Conservation (phyloP, 345 rosid species). For the Melastoma malabathricum region DNA sequence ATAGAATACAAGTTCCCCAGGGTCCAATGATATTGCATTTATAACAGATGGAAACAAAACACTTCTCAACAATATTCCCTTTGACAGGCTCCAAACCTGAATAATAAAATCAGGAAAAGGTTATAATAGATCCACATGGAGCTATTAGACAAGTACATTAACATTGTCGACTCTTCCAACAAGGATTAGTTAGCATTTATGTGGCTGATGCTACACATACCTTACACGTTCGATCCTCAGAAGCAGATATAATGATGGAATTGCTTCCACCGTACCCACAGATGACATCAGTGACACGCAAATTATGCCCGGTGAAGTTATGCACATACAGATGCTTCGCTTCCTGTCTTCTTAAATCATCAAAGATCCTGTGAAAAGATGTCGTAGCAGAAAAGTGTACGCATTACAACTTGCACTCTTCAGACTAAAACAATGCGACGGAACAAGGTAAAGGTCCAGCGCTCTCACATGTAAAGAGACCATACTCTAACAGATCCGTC, state of each 20-base stretch:
- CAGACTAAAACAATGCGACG: background rate
- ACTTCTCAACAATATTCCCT: constrained; percentile 45
- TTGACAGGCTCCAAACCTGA: constrained; percentile 78
- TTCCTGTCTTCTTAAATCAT: constrained; percentile 38
- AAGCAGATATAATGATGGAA: constrained; percentile 67
- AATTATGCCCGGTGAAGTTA: constrained; percentile 43
- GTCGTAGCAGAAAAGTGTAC: too few relatives aligned
- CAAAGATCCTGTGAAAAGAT: constrained; percentile 42
- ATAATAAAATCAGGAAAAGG: background rate
- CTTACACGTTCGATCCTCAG: constrained; percentile 82
- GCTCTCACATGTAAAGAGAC: constrained; percentile 53
- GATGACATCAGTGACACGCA: constrained; percentile 51
- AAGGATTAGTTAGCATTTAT: too few relatives aligned
- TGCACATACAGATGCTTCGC: constrained; percentile 42
- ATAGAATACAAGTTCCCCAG: constrained; percentile 70
- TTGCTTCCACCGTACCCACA: constrained; percentile 56
- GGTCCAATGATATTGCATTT: constrained; percentile 67
- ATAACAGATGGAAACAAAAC: constrained; percentile 59
- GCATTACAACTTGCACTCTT: background rate
- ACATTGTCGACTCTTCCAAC: background rate
- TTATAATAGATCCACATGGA: background rate
- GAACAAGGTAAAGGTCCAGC: constrained; percentile 1
- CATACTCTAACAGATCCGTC: constrained; percentile 73
- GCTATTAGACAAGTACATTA: background rate
- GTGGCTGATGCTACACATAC: constrained; percentile 10